Conservation (phyloP, 345 rosid species). For the Alliaria petiolata region DNA sequence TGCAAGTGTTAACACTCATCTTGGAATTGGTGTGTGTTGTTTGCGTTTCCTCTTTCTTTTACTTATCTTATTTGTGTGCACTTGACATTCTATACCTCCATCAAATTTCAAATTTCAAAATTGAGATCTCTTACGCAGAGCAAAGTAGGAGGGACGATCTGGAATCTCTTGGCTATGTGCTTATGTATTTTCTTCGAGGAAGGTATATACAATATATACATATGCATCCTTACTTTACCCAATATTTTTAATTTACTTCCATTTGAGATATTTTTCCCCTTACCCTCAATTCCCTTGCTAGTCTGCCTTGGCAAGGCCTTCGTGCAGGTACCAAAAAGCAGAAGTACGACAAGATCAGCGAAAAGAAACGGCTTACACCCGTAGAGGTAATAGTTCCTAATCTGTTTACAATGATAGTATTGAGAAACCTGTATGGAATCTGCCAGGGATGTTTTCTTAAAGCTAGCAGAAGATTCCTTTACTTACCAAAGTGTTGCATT, state of each 20-base stretch:
- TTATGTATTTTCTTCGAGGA: constrained; percentile 97
- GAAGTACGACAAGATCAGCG: constrained; percentile 96
- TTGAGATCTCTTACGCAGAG: constrained; percentile 39
- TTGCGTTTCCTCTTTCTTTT: neutral
- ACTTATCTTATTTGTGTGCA: neutral
- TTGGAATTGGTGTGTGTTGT: constrained; percentile 74
- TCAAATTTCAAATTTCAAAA: neutral
- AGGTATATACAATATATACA: constrained; percentile 39
- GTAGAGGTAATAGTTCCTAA: constrained; percentile 56
- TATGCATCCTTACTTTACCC: neutral
- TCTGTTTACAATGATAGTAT: neutral
- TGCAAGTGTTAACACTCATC: constrained; percentile 98
- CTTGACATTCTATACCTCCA: neutral
- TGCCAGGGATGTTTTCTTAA: neutral
- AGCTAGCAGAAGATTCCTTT: neutral
- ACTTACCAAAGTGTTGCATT: neutral
- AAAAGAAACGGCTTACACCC: constrained; percentile 90
- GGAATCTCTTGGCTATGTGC: constrained; percentile 98
- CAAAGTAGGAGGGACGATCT: constrained; percentile 99
- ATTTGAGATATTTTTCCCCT: neutral
- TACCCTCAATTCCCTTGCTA: constrained; percentile 34
- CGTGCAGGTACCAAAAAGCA: constrained; percentile 98
- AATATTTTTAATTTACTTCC: neutral
- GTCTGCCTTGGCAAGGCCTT: constrained; percentile 99
- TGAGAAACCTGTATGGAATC: neutral